A percentile compares a stretch with the other conserved stretches of the same genome.
These are phyloP conservation scores for Hemileia vastatrix DNA, from an alignment of 1,284 basidiomycete genomes.

Conservation along the genomic window DNA sequence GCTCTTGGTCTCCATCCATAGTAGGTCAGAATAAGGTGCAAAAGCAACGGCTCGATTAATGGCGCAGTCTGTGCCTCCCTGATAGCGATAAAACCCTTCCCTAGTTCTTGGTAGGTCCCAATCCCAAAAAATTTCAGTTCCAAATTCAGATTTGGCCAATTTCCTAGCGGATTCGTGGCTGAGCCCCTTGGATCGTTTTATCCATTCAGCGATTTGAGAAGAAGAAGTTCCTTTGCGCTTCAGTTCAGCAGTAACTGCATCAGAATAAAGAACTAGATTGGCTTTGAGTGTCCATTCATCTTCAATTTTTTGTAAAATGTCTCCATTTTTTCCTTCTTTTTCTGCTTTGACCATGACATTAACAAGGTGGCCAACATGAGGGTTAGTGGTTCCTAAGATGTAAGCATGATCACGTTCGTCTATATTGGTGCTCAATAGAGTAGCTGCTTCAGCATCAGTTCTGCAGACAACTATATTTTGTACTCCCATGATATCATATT, in stretches of 20 bases:
- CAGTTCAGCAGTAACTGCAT: conserved; percentile 14
- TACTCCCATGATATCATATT: conserved; percentile 74
- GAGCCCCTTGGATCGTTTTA: conserved; percentile 49
- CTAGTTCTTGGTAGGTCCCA: conserved; percentile 77
- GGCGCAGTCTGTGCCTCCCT: conserved; percentile 72
- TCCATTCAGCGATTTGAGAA: conserved; percentile 29
- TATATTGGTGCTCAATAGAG: conserved; percentile 70
- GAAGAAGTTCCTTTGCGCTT: conserved; percentile 29
- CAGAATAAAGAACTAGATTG: conserved; percentile 50
- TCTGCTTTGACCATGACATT: conserved; percentile 68
- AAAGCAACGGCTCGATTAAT: conserved; percentile 69
- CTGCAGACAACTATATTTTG: conserved; percentile 81
- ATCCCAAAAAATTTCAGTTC: conserved; percentile 66
- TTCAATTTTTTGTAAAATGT: conserved; percentile 66
- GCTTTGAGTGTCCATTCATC: conserved; percentile 64
- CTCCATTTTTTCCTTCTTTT: conserved; percentile 56
- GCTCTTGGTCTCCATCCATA: conserved; percentile 82
- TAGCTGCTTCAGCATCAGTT: conserved; percentile 83
- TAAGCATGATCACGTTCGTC: conserved; percentile 64
- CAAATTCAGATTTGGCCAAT: conserved; percentile 63
- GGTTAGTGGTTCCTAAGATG: conserved; percentile 61
- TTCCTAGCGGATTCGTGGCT: conserved; percentile 59
- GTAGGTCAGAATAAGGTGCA: conserved; percentile 69
- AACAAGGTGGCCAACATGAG: conserved; percentile 55
- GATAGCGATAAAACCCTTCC: conserved; percentile 85